A percentile compares a stretch with the other conserved stretches of the same genome.
These are phyloP conservation scores for Xylariaceae sp. DNA, from an alignment of 2,329 filamentous ascomycete genomes.

Conservation along the genomic window DNA sequence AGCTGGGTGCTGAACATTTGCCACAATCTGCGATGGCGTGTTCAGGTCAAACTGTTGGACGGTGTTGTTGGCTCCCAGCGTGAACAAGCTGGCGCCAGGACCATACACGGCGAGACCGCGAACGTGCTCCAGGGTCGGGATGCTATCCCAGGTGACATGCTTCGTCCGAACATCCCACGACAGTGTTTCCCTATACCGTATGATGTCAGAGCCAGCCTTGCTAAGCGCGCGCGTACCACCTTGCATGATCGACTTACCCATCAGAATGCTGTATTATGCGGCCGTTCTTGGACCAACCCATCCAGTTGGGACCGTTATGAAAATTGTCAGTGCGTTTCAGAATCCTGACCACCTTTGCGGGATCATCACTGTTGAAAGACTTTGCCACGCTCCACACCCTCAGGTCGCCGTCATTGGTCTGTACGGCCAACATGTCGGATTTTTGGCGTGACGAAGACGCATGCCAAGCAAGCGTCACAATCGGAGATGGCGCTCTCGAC, in stretches of 20 bases:
- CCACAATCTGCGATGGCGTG: slow-evolving; percentile 72
- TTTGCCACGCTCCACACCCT: slow-evolving; percentile 97
- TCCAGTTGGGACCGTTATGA: slow-evolving; percentile 81
- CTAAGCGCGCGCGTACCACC: slow-evolving; percentile 45
- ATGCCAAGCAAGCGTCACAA: slow-evolving; percentile 88
- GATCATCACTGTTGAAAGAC: slow-evolving; percentile 62
- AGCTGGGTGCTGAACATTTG: slow-evolving; percentile 81
- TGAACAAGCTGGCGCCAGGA: slow-evolving; percentile 87
- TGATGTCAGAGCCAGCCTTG: slow-evolving; percentile 26
- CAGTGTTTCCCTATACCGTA: slow-evolving; percentile 67
- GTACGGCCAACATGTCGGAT: slow-evolving; percentile 94
- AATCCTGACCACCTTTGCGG: slow-evolving; percentile 83
- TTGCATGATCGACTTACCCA: slow-evolving; percentile 57
- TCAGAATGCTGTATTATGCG: slow-evolving; percentile 90
- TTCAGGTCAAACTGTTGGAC: slow-evolving; percentile 96
- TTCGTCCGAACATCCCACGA: slow-evolving; percentile 99
- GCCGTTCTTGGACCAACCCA: slow-evolving; percentile 97
- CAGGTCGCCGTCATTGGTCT: slow-evolving; percentile 86
- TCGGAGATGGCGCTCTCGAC: slow-evolving; percentile 76
- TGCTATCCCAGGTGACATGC: slow-evolving; percentile 82
- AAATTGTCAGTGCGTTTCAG: slow-evolving; percentile 75
- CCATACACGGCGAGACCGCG: slow-evolving; percentile 84
- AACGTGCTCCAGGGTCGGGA: slow-evolving; percentile 80
- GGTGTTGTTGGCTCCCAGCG: slow-evolving; percentile 79
- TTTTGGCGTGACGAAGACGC: slow-evolving; percentile 93